Conservation (phyloP, 805 yeast genomes). For the Cyberlindnera nakhonratchasimensis region DNA sequence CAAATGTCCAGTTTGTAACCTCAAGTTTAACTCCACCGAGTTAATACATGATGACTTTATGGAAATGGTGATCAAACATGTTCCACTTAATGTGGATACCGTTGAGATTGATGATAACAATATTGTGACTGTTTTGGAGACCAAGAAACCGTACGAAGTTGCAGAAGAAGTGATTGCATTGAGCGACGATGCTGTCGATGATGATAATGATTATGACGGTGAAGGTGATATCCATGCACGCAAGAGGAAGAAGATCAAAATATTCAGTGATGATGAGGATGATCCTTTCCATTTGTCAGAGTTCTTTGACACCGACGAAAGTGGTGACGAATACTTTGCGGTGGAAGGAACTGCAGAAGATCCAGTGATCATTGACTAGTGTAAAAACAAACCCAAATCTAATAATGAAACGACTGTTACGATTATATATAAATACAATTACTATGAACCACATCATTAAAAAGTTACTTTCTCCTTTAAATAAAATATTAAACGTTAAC, state of each 20-base stretch:
- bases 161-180: slow-evolving; percentile 8
- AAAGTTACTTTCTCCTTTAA: too few relatives aligned
- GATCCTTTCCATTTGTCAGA: slow-evolving; percentile 7
- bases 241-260: slow-evolving; percentile 5
- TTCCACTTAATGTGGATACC: slow-evolving; percentile 1
- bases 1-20: slow-evolving; percentile 22
- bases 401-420: not conserved
- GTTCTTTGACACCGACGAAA: slow-evolving; percentile 10
- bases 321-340: slow-evolving; percentile 4
- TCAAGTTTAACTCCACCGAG: slow-evolving; percentile 12
- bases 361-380: slow-evolving; percentile 20
- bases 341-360: slow-evolving; percentile 18
- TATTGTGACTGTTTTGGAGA: slow-evolving; percentile 9
- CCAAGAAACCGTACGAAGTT: not conserved
- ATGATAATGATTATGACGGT: slow-evolving; percentile 1
- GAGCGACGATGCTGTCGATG: slow-evolving; percentile 9
- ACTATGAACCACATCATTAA: too few relatives aligned
- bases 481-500: slow-evolving; percentile 6
- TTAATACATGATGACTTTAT: slow-evolving; percentile 24
- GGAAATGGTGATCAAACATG: slow-evolving; percentile 8
- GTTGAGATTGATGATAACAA: slow-evolving; percentile 19
- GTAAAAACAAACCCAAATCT: too few relatives aligned
- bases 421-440: too few relatives aligned
- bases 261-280: slow-evolving; percentile 15
- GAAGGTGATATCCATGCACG: not conserved